Evolutionary conservation across 208 protist species (phyloP), one percentile per base, ranked within the genome.

Genomic region (Crithidia acanthocephali): DNA sequence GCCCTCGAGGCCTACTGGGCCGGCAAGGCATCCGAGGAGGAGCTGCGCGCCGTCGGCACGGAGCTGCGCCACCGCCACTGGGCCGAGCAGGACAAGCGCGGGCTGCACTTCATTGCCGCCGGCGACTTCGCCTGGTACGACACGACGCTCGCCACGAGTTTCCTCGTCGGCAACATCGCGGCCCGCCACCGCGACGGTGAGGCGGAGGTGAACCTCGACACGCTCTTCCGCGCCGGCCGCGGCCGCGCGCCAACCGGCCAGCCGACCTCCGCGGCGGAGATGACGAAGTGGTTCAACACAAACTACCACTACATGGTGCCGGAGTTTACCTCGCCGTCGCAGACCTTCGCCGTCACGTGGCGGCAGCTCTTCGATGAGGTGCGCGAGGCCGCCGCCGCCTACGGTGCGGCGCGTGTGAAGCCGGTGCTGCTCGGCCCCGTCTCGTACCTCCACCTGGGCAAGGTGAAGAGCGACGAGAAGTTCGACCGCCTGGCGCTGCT

Each of bases 271-370:
- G 81, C 85, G 1, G 55, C 86, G 8, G 91, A 98, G 67, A 98
- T 98, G 94, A 96, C 85, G 42, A 98, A 98, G 68, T 98, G 91
- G 91, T 97, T 98, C 72, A 94, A 98, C 72, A 96, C 92, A 27
- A 98, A 98, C 81, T 98, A 98, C 67, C 94, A 98, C 66, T 96
- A 95, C 78, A 94, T 97, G 52, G 92, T 96, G 44, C 94, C 94
- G 37, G 94, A 98, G 74, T 92, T 98, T 62, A 77, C 73, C 22
- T 73, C 66, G 47, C 60, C 70, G 13, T 73, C 61, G 28, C 81
- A 80, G 70, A 55, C 45, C 40, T 87, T 81, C 28, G 9, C 11
- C 28, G 67, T 87, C 32, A 72, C 71, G 16, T 87, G 80, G 85
- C 58, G 20, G 23, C 74, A 91, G 72, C 66, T 84, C 7, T 76